Evolutionary conservation across 2,329 filamentous ascomycete genomes (phyloP).

Genomic region (Alternaria sp.): DNA sequence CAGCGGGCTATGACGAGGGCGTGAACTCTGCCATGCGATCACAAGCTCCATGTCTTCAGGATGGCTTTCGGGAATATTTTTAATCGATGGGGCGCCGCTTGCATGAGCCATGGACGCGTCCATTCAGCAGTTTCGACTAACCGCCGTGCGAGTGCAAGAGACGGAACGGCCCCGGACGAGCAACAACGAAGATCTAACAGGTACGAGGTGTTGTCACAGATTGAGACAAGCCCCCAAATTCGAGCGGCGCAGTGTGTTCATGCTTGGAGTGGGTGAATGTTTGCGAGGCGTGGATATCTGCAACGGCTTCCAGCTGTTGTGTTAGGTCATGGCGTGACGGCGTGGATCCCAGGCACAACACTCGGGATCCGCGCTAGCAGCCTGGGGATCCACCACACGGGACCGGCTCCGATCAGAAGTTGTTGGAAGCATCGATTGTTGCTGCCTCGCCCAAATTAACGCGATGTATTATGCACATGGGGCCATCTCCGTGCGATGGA

Average conservation of each 20-base stretch:
- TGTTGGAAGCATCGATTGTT: not conserved
- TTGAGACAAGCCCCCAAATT: slow-evolving; percentile 12
- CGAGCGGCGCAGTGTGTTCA: not conserved
- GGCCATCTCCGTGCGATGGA: not conserved
- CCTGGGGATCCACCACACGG: slow-evolving; percentile 29
- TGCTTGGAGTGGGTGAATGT: not conserved
- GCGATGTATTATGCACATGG: not conserved
- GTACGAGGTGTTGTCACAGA: not conserved
- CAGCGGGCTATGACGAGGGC: slow-evolving; percentile 7
- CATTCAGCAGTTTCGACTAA: slow-evolving; percentile 20
- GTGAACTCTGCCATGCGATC: slow-evolving; percentile 2
- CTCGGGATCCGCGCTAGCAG: slow-evolving; percentile 14
- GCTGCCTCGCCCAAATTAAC: not conserved
- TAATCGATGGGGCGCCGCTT: slow-evolving; percentile 8
- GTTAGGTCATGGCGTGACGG: not conserved
- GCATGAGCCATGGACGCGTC: slow-evolving; percentile 3
- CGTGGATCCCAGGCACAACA: not conserved
- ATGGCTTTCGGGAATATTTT: not conserved
- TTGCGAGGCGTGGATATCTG: slow-evolving; percentile 5
- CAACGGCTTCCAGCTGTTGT: not conserved
- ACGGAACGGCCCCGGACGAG: slow-evolving; percentile 11
- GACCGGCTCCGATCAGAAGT: not conserved
- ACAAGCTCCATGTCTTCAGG: not conserved
- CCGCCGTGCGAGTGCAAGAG: slow-evolving; percentile 18
- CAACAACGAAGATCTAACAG: slow-evolving; percentile 2